Evolutionary conservation across 139 green algal genomes (phyloP), one percentile per base, ranked within the genome.

Genomic region (Penium margaritaceum): DNA sequence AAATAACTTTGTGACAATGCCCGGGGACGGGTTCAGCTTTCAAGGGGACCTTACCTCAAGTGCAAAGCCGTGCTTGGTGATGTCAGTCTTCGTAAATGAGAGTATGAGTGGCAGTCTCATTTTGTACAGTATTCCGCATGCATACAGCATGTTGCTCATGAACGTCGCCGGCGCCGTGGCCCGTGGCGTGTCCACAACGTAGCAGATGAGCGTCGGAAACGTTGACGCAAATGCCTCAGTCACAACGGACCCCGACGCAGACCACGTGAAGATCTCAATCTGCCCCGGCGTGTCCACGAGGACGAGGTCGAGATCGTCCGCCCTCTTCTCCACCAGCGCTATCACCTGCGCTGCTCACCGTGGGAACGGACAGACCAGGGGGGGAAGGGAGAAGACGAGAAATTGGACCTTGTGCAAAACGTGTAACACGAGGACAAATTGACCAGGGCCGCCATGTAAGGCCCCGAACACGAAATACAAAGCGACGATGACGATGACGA

Each of bases 241-340:
- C 62, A 97, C 88, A 67, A 97, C 96, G 34, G 87, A 73, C 15
- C 91, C 89, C 12, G 83, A 91, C 1, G 92, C 93, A 2, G 83
- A 92, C 94, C 94, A 99, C 0, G 94, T 98, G 88, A 99, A 99
- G 74, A 98, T 95, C 83, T 99, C 94, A 30, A 99, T 99, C 83
- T 99, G 93, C 0, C 93, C 93, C 1, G 94, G 92, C 0, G 94
- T 98, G 87, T 99, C 94, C 2, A 89, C 88, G 2, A 98, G 70
- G 12, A 97, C 84, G 76, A 90, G 91, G 35, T 90, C 61, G 9
- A 92, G 38, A 41, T 41, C 3, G 32, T 72, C 51, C 1, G 73
- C 73, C 12, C 73, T 33, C 21, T 36, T 43, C 36, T 80, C 73
- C 14, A 75, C 24, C 15, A 80, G 41, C 19, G 3, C 33, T 21